Evolutionary conservation across 345 rosid species (phyloP).

Genomic region (Alliaria petiolata): DNA sequence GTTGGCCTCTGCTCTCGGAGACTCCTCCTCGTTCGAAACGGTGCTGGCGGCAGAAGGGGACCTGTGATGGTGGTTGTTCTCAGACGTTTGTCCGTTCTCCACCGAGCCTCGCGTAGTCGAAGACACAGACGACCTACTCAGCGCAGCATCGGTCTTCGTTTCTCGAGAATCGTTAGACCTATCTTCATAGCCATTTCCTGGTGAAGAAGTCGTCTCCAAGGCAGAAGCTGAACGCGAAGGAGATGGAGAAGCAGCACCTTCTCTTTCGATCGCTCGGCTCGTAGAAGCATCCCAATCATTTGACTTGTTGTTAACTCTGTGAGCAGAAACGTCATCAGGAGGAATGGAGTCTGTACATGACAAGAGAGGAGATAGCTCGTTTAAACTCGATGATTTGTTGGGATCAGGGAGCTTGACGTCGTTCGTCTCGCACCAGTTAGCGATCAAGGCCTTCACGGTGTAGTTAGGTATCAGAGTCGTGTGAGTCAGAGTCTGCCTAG

Average conservation of each 20-base stretch:
- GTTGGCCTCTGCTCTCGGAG: conserved; percentile 52
- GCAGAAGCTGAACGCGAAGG: too few species aligned
- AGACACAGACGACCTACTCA: conserved; percentile 42
- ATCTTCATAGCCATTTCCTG: too few species aligned
- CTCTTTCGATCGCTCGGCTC: conserved; percentile 41
- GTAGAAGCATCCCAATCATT: conserved; percentile 43
- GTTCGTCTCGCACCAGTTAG: conserved; percentile 91
- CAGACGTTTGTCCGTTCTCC: conserved; percentile 42
- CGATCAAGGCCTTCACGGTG: conserved; percentile 90
- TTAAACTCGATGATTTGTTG: conserved; percentile 45
- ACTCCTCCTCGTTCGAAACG: conserved; percentile 44
- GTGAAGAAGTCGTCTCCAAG: too few species aligned
- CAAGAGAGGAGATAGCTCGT: conserved; percentile 55
- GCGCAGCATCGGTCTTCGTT: conserved; percentile 39
- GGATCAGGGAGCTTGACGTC: conserved; percentile 87
- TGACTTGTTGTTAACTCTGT: conserved; percentile 36
- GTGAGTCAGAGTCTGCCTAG: conserved; percentile 71
- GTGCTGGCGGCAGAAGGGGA: conserved; percentile 55
- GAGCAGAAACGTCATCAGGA: conserved; percentile 29
- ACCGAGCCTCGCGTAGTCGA: too few species aligned
- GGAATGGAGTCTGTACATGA: conserved; percentile 47
- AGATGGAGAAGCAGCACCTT: conserved; percentile 48
- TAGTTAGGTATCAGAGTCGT: conserved; percentile 90
- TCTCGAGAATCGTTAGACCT: conserved; percentile 49
- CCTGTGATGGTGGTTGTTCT: conserved; percentile 47